These are phyloP conservation scores for Cladosporium sp. DNA, from an alignment of 2,329 filamentous ascomycete species.

Conservation along the genomic window DNA sequence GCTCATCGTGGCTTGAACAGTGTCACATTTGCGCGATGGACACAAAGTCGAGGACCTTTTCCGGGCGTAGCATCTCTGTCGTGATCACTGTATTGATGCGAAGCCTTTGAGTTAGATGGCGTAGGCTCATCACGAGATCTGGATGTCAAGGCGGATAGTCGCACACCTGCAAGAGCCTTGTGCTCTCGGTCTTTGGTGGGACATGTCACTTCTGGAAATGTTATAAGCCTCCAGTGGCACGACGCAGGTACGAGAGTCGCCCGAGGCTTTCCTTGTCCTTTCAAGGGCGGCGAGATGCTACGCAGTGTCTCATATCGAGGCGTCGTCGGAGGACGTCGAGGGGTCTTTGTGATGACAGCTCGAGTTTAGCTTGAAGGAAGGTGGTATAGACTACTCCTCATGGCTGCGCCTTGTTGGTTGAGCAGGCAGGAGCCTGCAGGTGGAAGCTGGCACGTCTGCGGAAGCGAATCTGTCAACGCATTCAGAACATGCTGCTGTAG, in stretches of 20 bases:
- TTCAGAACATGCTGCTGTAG: too few species aligned
- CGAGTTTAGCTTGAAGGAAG: neutral
- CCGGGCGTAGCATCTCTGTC: neutral
- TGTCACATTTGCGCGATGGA: too few species aligned
- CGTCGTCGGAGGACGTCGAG: neutral
- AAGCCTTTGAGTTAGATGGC: neutral
- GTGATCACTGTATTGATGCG: constrained; percentile 2
- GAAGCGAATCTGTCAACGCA: neutral
- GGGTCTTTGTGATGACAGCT: neutral
- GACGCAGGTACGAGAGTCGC: constrained; percentile 4
- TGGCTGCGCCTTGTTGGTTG: neutral
- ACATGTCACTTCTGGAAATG: neutral
- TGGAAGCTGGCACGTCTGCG: neutral
- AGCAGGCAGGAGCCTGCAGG: neutral
- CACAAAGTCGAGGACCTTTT: too few species aligned
- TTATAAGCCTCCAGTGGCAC: neutral
- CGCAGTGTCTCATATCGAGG: neutral
- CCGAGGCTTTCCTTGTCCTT: neutral
- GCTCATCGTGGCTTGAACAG: too few species aligned
- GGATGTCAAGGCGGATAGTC: neutral
- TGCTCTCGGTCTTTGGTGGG: neutral
- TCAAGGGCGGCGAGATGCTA: neutral
- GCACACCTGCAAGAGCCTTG: neutral
- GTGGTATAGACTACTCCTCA: neutral
- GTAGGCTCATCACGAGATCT: too few species aligned